Evolutionary conservation across 1,284 basidiomycete species (phyloP), one percentile per base, ranked within the genome.

Genomic region (Sphaerobolus stellatus): DNA sequence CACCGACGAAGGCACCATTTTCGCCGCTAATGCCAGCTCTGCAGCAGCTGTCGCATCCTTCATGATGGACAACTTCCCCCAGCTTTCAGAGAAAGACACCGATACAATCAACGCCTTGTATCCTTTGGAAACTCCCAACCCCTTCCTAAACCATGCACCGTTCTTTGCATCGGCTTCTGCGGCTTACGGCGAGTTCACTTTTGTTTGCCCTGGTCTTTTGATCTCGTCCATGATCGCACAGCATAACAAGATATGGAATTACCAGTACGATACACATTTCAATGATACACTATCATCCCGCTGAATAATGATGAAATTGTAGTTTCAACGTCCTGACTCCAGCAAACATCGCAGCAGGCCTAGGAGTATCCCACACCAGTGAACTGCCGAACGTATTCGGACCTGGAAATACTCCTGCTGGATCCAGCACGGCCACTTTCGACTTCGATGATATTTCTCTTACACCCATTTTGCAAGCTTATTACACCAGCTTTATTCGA

Each of bases 261-360:
- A 54, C 29, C 46, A 47, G 53, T 54, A 20, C 4, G 20, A 43
- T 48, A 18, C 13, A n/a, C 11, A 5, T 31, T 18, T 4, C 18
- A 27, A 20, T 18, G 25, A 11, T 8, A 13, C 24, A 16, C 20
- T 8, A 14, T 16, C 38, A n/a, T n/a, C 41, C 28, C 11, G 28
- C 3, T 4, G 28, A 4, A 8, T 36, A 18, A 25, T 14, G 5
- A 24, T 34, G 9, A 34, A 13, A 20, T 34, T 24, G 14, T 29
- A 62, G 61, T n/a, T 61, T 58, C 44, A 62, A 62, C 38, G 61
- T 62, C 2, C 44, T 56, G 25, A 60, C 60, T n/a, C 58, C 58
- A 20, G 45, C 48, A 1, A 30, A 59, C 31, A 47, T 61, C 20
- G 58, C 57, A 5, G 9, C 20, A 1, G 61, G 61, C 5, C 25